These are phyloP conservation scores for Tuber aestivum DNA, from an alignment of 495 filamentous ascomycete species.

Conservation along the genomic window DNA sequence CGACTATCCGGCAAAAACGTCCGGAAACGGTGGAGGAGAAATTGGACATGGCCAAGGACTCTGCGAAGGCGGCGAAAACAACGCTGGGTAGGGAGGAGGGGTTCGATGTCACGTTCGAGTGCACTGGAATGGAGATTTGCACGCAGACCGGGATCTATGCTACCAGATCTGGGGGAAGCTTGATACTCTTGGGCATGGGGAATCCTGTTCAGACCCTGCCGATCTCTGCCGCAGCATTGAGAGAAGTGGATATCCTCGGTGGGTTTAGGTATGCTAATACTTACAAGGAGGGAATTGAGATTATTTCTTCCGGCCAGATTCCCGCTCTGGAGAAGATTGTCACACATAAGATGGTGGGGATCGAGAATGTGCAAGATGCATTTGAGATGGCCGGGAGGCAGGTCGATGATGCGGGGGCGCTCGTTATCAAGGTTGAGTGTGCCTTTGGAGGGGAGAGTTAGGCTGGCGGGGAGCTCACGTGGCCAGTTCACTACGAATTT, in stretches of 20 bases:
- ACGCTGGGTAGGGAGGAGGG: constrained; percentile 54
- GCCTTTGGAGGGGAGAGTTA: constrained; percentile 3
- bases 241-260: constrained; percentile 88
- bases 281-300: constrained; percentile 71
- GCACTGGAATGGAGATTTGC: constrained; percentile 81
- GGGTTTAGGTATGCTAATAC: constrained; percentile 87
- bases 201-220: constrained; percentile 81
- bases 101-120: constrained; percentile 78
- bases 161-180: constrained; percentile 67
- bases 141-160: constrained; percentile 83
- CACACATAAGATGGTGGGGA: constrained; percentile 65
- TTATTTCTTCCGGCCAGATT: constrained; percentile 59
- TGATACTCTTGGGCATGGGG: constrained; percentile 93
- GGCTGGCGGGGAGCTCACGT: background rate
- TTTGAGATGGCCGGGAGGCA: constrained; percentile 78
- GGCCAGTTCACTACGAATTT: background rate
- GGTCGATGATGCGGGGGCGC: constrained; percentile 65
- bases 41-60: constrained; percentile 56
- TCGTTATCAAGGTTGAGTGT: constrained; percentile 72
- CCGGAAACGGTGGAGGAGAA: constrained; percentile 55
- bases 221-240: constrained; percentile 72
- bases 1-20: constrained; percentile 38
- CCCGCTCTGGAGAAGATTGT: constrained; percentile 57
- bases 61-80: constrained; percentile 34
- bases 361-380: constrained; percentile 59